phyloP scores from a whole-genome alignment of 1,139 yeast species.

The Debaryomyces psychrophilus region DNA sequence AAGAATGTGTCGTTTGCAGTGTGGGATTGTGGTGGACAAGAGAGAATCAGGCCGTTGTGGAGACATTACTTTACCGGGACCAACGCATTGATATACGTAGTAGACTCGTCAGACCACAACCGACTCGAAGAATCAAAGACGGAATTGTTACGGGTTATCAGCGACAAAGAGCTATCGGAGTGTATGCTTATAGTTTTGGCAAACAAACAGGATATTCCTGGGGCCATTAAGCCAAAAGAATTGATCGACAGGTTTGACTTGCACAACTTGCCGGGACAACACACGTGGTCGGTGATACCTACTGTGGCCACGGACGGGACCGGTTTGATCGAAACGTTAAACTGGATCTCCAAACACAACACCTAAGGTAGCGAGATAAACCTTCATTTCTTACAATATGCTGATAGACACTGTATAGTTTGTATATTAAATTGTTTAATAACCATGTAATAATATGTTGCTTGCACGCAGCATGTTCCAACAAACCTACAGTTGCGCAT shows the following conservation, averaged over 20 bases:
- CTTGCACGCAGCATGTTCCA: not conserved
- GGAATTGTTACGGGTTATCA: slow-evolving; percentile 75
- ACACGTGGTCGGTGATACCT: slow-evolving; percentile 76
- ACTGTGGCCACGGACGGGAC: slow-evolving; percentile 77
- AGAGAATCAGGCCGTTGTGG: slow-evolving; percentile 88
- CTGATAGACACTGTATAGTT: slow-evolving; percentile 5
- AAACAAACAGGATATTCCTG: slow-evolving; percentile 82
- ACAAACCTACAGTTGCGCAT: not conserved
- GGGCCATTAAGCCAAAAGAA: slow-evolving; percentile 66
- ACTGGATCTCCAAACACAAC: slow-evolving; percentile 71
- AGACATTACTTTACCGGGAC: slow-evolving; percentile 94
- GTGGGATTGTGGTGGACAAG: slow-evolving; percentile 98
- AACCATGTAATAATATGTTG: slow-evolving; percentile 2
- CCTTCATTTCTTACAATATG: slow-evolving; percentile 8
- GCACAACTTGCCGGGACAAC: slow-evolving; percentile 55
- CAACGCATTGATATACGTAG: slow-evolving; percentile 89
- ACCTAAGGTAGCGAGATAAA: slow-evolving; percentile 25
- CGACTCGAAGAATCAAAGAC: slow-evolving; percentile 78
- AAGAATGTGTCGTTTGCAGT: slow-evolving; percentile 88
- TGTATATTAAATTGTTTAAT: slow-evolving; percentile 6
- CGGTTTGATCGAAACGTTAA: slow-evolving; percentile 72
- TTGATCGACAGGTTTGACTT: slow-evolving; percentile 61
- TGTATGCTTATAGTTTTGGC: slow-evolving; percentile 84
- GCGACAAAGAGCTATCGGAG: slow-evolving; percentile 78
- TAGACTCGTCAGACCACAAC: slow-evolving; percentile 75